Evolutionary conservation across 768 basidiomycete species (phyloP).

Genomic region (Lactifluus piperatus): DNA sequence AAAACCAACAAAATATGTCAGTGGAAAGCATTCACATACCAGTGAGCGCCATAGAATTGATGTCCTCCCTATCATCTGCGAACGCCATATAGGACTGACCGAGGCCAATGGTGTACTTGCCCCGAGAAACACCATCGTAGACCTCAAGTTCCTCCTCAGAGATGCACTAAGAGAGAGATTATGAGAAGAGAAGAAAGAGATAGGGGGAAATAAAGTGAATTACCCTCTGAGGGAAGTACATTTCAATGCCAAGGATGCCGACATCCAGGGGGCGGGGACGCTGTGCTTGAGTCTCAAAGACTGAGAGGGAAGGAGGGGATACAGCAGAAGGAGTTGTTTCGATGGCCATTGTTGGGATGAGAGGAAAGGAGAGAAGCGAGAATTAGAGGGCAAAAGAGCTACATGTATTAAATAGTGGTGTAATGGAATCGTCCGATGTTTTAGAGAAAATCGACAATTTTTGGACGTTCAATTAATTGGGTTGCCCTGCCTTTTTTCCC

Average conservation of each 20-base stretch:
- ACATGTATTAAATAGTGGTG: conserved; percentile 11
- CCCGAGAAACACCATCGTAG: conserved; percentile 35
- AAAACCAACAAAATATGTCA: conserved; percentile 6
- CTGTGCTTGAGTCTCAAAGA: conserved; percentile 19
- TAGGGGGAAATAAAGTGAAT: neutral
- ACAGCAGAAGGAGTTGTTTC: conserved; percentile 4
- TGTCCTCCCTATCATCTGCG: conserved; percentile 97
- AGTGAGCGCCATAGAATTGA: conserved; percentile 94
- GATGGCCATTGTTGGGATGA: conserved; percentile 18
- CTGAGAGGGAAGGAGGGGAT: conserved; percentile 6
- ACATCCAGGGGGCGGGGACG: conserved; percentile 21
- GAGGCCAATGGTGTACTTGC: conserved; percentile 98
- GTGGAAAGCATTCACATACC: conserved; percentile 40
- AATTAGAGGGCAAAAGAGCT: neutral
- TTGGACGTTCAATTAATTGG: neutral
- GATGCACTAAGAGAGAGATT: conserved; percentile 56
- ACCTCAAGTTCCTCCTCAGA: conserved; percentile 75
- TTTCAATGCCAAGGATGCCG: conserved; percentile 21
- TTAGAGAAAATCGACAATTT: conserved; percentile 15
- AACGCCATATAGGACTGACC: conserved; percentile 98
- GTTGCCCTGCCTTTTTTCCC: neutral
- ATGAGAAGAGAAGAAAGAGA: neutral
- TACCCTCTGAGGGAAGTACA: conserved; percentile 20
- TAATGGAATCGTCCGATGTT: conserved; percentile 20
- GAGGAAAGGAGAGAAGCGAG: neutral